Evolutionary conservation across 1,284 basidiomycete genomes (phyloP), one percentile per base, ranked within the genome.

Genomic region (Ceratobasidium sp.): DNA sequence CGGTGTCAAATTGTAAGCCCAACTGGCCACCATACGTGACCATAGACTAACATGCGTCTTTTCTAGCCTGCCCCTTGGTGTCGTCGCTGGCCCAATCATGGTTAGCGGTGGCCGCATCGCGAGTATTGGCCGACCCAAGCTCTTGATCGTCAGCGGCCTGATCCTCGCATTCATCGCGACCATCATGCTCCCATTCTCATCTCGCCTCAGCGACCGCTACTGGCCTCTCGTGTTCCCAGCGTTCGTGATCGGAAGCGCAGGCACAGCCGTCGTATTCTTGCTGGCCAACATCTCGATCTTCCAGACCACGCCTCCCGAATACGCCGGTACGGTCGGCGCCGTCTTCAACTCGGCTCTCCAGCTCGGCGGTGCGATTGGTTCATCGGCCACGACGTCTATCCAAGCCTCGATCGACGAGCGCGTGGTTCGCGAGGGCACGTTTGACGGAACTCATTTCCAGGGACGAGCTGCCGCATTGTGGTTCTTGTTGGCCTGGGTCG

Each of bases 211-310:
- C 16, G 69, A 71, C 32, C 77, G 80, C n/a, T 87, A 86, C 77
- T 87, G 83, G 84, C 75, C 77, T 0, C 80, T 80, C 74, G 79
- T 82, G 53, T 84, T 87, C 76, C 86, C 86, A n/a, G 85, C 81
- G 21, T 84, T 85, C 67, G 34, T 71, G 2, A 61, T 71, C 46
- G 73, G 69, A 26, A 72, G 58, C 28, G 58, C 36, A 43, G 73
- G 73, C 9, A 65, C 58, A 0, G 61, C 70, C 50, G 50, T 67
- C 41, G 65, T 73, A 30, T 73, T 70, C 32, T 30, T 71, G 18
- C 69, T 71, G 14, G 46, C 69, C 41, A 71, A 71, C 32, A 72
- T 74, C 61, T 59, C 65, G 6, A 55, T 71, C 58, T 74, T 72
- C 73, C 41, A 36, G 26, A 70, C 59, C 36, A 73, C 71, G 14